A percentile compares a stretch with the other conserved stretches of the same genome.
These are phyloP conservation scores for Crepidotus sp. DNA, from an alignment of 1,284 basidiomycete species.

Conservation along the genomic window DNA sequence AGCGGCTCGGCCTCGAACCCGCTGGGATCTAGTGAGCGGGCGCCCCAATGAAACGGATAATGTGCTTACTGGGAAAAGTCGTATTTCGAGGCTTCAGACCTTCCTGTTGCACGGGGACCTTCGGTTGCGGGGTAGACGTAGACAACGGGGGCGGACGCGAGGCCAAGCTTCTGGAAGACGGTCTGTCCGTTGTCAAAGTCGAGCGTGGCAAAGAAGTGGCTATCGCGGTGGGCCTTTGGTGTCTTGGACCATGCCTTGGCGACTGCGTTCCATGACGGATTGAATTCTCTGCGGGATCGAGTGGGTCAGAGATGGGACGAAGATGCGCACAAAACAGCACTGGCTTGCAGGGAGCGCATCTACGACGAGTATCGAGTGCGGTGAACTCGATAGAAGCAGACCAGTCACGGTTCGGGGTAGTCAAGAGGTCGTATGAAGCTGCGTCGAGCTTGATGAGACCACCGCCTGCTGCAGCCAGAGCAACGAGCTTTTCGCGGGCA, in stretches of 20 bases:
- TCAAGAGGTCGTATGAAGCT: slow-evolving; percentile 68
- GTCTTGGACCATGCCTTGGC: slow-evolving; percentile 72
- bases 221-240: slow-evolving; percentile 51
- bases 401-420: slow-evolving; percentile 70
- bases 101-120: slow-evolving; percentile 56
- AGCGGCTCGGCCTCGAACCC: slow-evolving; percentile 74
- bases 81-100: slow-evolving; percentile 53
- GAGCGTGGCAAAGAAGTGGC: slow-evolving; percentile 86
- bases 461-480: slow-evolving; percentile 60
- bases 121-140: slow-evolving; percentile 67
- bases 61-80: slow-evolving; percentile 66
- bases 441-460: slow-evolving; percentile 78
- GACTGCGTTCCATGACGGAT: slow-evolving; percentile 71
- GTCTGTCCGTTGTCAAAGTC: slow-evolving; percentile 74
- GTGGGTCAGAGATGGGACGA: slow-evolving; percentile 5
- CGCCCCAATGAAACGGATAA: background rate
- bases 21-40: slow-evolving; percentile 32
- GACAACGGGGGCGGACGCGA: slow-evolving; percentile 76
- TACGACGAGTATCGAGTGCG: slow-evolving; percentile 69
- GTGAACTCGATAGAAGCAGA: slow-evolving; percentile 79
- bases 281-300: slow-evolving; percentile 64
- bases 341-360: slow-evolving; percentile 76
- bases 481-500: slow-evolving; percentile 44
- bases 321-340: slow-evolving; percentile 18
- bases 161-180: slow-evolving; percentile 74